Evolutionary conservation across 345 rosid species (phyloP).

Genomic region (Euphorbia lathyris): DNA sequence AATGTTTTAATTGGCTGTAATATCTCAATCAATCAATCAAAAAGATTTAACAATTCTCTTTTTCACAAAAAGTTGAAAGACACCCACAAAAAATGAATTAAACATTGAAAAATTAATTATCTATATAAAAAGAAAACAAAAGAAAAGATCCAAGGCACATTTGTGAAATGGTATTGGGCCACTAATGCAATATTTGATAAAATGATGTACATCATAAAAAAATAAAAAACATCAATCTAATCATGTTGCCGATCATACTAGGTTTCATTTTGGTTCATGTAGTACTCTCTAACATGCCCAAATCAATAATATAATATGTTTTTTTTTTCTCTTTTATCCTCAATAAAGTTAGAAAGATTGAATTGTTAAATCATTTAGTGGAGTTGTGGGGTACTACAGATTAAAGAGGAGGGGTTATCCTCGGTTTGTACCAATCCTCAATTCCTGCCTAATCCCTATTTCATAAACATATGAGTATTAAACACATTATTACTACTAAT

Average conservation of each 20-base stretch:
- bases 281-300: background rate
- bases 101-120: background rate
- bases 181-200: background rate
- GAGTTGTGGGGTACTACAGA: background rate
- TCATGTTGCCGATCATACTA: background rate
- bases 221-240: background rate
- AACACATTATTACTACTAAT: too few relatives aligned
- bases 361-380: slow-evolving; percentile 1
- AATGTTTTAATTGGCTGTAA: background rate
- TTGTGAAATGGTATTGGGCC: background rate
- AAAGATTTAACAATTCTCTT: background rate
- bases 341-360: background rate
- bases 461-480: too few relatives aligned
- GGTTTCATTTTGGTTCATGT: background rate
- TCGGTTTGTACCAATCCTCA: background rate
- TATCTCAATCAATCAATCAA: background rate
- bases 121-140: background rate
- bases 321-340: too few relatives aligned
- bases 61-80: background rate
- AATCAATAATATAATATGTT: background rate
- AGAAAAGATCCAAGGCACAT: background rate
- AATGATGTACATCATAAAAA: background rate
- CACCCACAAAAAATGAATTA: background rate
- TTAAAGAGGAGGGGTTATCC: background rate
- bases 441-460: background rate